phyloP scores from a whole-genome alignment of 257 asterid genomes.

The Eustoma russellianum region DNA sequence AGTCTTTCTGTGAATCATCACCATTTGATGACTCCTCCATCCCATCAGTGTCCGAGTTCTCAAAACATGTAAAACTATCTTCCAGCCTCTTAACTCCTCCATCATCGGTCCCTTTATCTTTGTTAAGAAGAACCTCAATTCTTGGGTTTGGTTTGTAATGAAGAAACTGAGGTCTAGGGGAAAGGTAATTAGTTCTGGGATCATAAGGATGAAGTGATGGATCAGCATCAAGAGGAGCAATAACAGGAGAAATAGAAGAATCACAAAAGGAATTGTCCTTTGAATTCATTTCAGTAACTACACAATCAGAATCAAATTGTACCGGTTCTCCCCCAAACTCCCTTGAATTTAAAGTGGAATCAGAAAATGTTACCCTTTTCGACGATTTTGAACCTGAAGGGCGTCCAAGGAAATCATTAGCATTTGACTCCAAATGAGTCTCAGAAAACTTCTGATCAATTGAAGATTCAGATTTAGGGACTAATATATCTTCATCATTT shows the following conservation, averaged over 20 bases:
- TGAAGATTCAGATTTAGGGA: slow-evolving; percentile 18
- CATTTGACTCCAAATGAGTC: slow-evolving; percentile 6
- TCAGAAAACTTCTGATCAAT: slow-evolving; percentile 10
- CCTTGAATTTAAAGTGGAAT: slow-evolving; percentile 22
- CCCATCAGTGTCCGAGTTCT: slow-evolving; percentile 36
- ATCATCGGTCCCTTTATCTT: slow-evolving; percentile 28
- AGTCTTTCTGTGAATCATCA: slow-evolving; percentile 28
- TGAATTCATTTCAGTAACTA: slow-evolving; percentile 14
- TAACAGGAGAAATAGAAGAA: slow-evolving; percentile 18
- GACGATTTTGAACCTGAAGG: slow-evolving; percentile 31
- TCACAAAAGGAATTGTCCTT: slow-evolving; percentile 15
- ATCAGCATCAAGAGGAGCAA: slow-evolving; percentile 76
- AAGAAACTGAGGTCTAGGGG: slow-evolving; percentile 83
- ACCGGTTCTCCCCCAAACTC: slow-evolving; percentile 21
- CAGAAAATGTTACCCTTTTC: slow-evolving; percentile 47
- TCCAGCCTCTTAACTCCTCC: slow-evolving; percentile 21
- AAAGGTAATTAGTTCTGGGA: slow-evolving; percentile 69
- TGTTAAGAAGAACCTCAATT: slow-evolving; percentile 37
- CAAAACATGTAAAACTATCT: slow-evolving; percentile 34
- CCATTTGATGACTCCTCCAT: slow-evolving; percentile 27
- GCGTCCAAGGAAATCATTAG: slow-evolving; percentile 17
- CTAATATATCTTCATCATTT: slow-evolving; percentile 13
- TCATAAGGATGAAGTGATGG: slow-evolving; percentile 70
- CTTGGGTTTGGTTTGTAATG: slow-evolving; percentile 69
- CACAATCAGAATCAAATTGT: slow-evolving; percentile 19